Base-by-base conservation (phyloP, 768 basidiomycete species). In the Dentipellis sp. region DNA sequence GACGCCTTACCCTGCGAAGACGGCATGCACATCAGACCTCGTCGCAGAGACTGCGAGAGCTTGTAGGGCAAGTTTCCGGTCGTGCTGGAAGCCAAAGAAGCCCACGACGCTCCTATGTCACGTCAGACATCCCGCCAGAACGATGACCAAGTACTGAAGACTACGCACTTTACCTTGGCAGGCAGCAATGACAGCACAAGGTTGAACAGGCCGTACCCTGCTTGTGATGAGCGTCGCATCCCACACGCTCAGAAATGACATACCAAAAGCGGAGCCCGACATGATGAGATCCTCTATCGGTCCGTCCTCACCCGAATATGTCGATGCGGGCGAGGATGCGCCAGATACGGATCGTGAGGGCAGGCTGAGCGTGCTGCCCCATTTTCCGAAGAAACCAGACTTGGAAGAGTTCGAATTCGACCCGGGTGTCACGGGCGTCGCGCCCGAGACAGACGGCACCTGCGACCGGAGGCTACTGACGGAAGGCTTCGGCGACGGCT, bases 101-200 rank as follows among this genome's bases (percentile, higher is more conserved):
- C 88, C 87, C 1, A 88, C 86, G 2, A 91, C 72, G 17, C 76
- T 70, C 69, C 88, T 88, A 58, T n/a, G 49, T 34, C 46, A 36
- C n/a, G 14, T 50, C 46, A 7, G 23, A 17, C 34, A 57, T 46
- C 11, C 53, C 42, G 47, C 19, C 10, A 42, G 39, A 34, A 53
- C 10, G 11, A 29, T 35, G 10, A 14, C 21, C 47, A 17, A 21
- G 53, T 37, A 8, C 22, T 4, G 17, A 53, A 22, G 17, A 12
- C 11, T 10, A 65, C 79, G 54, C 59, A 87, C 86, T 85, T 82
- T 54, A 84, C 71, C 63, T 78, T 82, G 58, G 82, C 81, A 16
- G 89, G 90, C 12, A 91, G 69, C 16, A 91, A 67, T 3, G 86
- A 89, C 57, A 91, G 82, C 10, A 90, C 83, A 49, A 91, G 76